Percentiles rank a stretch among this genome's conserved stretches.
phyloP scores from a whole-genome alignment of 805 yeast species.

The Suhomyces xylopsoci region DNA sequence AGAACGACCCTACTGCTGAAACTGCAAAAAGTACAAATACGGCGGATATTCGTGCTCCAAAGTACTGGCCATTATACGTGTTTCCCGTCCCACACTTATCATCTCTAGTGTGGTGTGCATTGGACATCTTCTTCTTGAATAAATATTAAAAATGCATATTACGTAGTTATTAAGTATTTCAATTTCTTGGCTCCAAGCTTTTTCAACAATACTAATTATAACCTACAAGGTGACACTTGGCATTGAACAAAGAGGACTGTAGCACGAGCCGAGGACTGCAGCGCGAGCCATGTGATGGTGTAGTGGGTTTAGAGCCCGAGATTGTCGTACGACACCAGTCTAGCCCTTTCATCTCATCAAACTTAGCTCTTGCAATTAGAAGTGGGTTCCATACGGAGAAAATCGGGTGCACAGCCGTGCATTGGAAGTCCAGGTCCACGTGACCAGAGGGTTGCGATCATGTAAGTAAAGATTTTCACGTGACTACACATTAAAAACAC shows the following conservation, averaged over 20 bases:
- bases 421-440: neutral
- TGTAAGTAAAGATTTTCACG: neutral
- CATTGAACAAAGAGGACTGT: neutral
- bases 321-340: too few species aligned
- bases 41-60: constrained; percentile 26
- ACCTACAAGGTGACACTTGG: neutral
- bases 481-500: neutral
- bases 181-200: neutral
- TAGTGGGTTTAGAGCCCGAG: neutral
- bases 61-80: constrained; percentile 20
- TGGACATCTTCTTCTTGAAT: neutral
- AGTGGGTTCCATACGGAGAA: neutral
- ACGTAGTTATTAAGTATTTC: neutral
- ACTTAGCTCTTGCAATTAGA: too few species aligned
- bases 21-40: constrained; percentile 29
- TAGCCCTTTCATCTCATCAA: too few species aligned
- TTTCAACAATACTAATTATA: neutral
- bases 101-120: neutral
- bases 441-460: neutral
- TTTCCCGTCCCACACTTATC: constrained; percentile 12
- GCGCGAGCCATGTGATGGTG: neutral
- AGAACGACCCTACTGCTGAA: constrained; percentile 29
- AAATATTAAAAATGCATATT: too few species aligned
- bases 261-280: neutral
- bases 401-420: neutral